Evolutionary conservation across 2,329 filamentous ascomycete genomes (phyloP).

Genomic region (Diaporthe citrichinensis): DNA sequence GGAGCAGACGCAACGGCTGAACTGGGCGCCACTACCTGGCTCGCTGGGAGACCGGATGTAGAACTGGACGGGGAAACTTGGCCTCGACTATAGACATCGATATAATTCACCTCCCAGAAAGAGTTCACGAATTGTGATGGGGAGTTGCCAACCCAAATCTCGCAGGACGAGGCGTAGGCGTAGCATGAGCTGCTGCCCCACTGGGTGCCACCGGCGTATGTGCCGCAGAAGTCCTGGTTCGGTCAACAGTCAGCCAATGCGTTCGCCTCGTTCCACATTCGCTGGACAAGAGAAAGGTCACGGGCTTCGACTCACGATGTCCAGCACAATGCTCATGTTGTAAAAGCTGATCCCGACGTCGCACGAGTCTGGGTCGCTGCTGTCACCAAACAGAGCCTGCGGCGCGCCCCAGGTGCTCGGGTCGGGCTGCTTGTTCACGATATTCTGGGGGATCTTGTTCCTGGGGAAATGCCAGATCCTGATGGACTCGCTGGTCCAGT

Average conservation of each 20-base stretch:
- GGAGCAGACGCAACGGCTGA: neutral
- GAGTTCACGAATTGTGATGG: slow-evolving; percentile 57
- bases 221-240: slow-evolving; percentile 78
- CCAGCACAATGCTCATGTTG: slow-evolving; percentile 79
- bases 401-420: slow-evolving; percentile 79
- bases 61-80: neutral
- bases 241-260: slow-evolving; percentile 17
- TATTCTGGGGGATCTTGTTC: slow-evolving; percentile 74
- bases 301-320: slow-evolving; percentile 63
- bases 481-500: slow-evolving; percentile 79
- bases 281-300: neutral
- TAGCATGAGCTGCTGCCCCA: slow-evolving; percentile 60
- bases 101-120: slow-evolving; percentile 69
- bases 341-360: slow-evolving; percentile 76
- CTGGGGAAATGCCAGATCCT: slow-evolving; percentile 84
- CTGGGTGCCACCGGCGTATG: slow-evolving; percentile 71
- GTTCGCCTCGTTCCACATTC: neutral
- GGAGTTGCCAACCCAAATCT: slow-evolving; percentile 61
- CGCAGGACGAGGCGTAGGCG: slow-evolving; percentile 59
- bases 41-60: neutral
- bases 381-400: slow-evolving; percentile 76
- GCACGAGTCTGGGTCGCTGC: slow-evolving; percentile 59
- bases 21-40: neutral
- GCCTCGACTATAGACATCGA: slow-evolving; percentile 58
- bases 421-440: slow-evolving; percentile 68